Base-by-base conservation (phyloP, 2,329 filamentous ascomycete genomes). In the Tolypocladium inflatum region DNA sequence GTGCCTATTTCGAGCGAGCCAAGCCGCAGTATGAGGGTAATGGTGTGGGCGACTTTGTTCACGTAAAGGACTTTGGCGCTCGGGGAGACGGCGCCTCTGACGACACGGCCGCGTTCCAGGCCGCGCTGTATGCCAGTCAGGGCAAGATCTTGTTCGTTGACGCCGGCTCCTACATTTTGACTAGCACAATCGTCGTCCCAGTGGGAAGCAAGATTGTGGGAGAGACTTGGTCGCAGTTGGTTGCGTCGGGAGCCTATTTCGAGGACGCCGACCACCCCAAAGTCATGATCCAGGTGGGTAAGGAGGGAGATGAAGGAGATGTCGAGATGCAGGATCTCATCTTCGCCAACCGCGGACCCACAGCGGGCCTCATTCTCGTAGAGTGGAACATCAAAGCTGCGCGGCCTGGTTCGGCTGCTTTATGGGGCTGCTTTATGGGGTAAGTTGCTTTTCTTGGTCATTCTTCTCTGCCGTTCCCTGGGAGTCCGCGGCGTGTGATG, bases 321-420 rank as follows among this genome's bases (percentile, higher is more conserved):
- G 84, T 90, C 38, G 87, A 91, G 69, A 86, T 90, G 63, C 83
- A 80, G 57, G 88, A 90, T 67, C 70, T 89, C 42, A 80, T 89
- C 60, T 83, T 91, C 63, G 80, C 83, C 62, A 88, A 84, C 51
- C 77, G 79, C 62, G 87, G 87, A 2, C 74, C 85, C 6, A 82
- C 83, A 30, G 81, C 87, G 0, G 87, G 88, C 59, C 85, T 84
- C 3, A 83, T 90, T 61, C 74, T 90, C 63, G 78, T 90, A 66
- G 78, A 90, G 65, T 90, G 87, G 86, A 90, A 68, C 39, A 59
- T 66, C 3, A n/a, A 55, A 4, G 62, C 59, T 1, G 6, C 45
- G 2, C 13, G 5, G 1, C 59, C 54, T 2, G 63, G 65, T 3
- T 26, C 57, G 0, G 64, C n/a, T n/a, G n/a, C n/a, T n/a, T n/a